Conservation (phyloP, 352 stramenopile species). For the Phytophthora sp. region DNA sequence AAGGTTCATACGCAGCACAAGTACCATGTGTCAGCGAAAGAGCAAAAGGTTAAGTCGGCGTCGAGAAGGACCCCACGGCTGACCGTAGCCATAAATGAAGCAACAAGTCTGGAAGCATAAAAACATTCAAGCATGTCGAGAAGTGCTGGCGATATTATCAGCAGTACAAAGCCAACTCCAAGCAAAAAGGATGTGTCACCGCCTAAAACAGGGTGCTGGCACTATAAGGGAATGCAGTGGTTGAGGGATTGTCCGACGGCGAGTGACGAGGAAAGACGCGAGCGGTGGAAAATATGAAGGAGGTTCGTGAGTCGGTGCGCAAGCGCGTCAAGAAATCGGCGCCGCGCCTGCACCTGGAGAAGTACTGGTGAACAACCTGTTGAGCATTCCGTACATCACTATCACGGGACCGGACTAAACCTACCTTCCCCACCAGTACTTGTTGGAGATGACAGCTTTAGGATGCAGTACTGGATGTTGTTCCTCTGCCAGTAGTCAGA, state of each 20-base stretch:
- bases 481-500: not conserved
- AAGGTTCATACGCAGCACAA: conserved; percentile 9
- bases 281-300: conserved; percentile 6
- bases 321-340: not conserved
- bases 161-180: not conserved
- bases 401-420: not conserved
- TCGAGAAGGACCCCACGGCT: too few relatives aligned
- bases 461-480: not conserved
- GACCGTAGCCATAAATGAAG: too few relatives aligned
- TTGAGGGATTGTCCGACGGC: conserved; percentile 8
- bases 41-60: conserved; percentile 3
- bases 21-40: conserved; percentile 4
- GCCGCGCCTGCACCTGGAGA: not conserved
- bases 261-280: conserved; percentile 8
- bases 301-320: not conserved
- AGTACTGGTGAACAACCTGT: conserved; percentile 4
- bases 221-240: conserved; percentile 4
- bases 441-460: not conserved
- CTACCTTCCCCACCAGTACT: not conserved
- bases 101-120: too few relatives aligned
- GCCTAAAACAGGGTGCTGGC: conserved; percentile 6
- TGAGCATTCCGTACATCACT: not conserved
- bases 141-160: not conserved
- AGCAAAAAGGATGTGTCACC: not conserved
- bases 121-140: too few relatives aligned